Conservation (phyloP, 768 basidiomycete genomes). For the Fistulinella prunicolor region DNA sequence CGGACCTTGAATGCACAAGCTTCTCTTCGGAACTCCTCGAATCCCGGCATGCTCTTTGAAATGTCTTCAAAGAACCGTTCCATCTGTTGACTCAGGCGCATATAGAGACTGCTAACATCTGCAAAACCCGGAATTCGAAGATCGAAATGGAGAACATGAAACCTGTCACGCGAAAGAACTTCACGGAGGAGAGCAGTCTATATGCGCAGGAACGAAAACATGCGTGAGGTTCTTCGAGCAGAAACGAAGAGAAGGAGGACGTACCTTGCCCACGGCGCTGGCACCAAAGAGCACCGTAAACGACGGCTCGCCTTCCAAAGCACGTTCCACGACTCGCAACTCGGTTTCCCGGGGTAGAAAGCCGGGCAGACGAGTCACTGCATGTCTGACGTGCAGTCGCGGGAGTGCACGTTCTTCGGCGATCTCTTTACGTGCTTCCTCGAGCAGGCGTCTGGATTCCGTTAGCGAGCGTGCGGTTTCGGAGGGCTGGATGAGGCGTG, state of each 20-base stretch:
- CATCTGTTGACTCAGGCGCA: slow-evolving; percentile 76
- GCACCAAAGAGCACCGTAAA: slow-evolving; percentile 82
- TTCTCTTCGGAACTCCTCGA: slow-evolving; percentile 70
- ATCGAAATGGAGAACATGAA: slow-evolving; percentile 83
- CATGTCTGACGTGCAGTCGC: slow-evolving; percentile 69
- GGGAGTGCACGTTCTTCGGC: slow-evolving; percentile 62
- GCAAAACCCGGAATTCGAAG: slow-evolving; percentile 83
- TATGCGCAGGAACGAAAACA: background rate
- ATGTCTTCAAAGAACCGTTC: slow-evolving; percentile 75
- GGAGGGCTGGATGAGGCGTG: slow-evolving; percentile 51
- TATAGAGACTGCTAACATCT: slow-evolving; percentile 74
- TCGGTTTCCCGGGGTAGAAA: slow-evolving; percentile 72
- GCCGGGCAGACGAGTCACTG: slow-evolving; percentile 71
- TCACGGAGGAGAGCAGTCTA: slow-evolving; percentile 79
- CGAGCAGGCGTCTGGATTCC: slow-evolving; percentile 71
- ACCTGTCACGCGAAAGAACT: slow-evolving; percentile 62
- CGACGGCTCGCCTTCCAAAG: slow-evolving; percentile 64
- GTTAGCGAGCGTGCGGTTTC: slow-evolving; percentile 77
- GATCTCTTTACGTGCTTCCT: slow-evolving; percentile 76
- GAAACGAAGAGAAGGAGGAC: slow-evolving; percentile 2
- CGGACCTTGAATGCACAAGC: slow-evolving; percentile 75
- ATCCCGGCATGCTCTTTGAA: slow-evolving; percentile 55
- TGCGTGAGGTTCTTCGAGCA: slow-evolving; percentile 1
- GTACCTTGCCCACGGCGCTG: slow-evolving; percentile 77
- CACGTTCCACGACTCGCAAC: slow-evolving; percentile 59